Evolutionary conservation across 2,329 filamentous ascomycete genomes (phyloP).

Genomic region (Sphaerulina populicola): DNA sequence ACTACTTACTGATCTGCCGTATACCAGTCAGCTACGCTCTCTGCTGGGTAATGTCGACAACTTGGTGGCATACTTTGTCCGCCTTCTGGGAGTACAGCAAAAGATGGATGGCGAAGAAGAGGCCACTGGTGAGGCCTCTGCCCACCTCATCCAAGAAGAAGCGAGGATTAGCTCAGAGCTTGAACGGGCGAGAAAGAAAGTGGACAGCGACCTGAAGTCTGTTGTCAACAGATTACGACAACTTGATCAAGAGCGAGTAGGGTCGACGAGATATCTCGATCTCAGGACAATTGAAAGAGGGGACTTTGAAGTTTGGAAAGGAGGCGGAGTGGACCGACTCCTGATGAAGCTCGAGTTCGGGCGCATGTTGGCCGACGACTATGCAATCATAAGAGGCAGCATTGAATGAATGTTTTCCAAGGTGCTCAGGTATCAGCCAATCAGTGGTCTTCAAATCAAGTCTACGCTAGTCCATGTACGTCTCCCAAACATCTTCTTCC

Average conservation of each 20-base stretch:
- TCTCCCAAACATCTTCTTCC: no score
- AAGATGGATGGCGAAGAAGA: conserved; percentile 74
- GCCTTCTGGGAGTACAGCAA: conserved; percentile 67
- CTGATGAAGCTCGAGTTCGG: conserved; percentile 80
- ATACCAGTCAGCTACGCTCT: conserved; percentile 57
- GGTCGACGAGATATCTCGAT: conserved; percentile 25
- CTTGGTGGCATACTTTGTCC: conserved; percentile 66
- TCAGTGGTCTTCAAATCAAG: no score
- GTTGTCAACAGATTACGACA: conserved; percentile 49
- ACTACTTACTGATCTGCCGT: conserved; percentile 55
- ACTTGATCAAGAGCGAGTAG: conserved; percentile 49
- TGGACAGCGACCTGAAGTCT: conserved; percentile 60
- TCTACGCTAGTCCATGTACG: no score
- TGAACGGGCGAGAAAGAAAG: conserved; percentile 52
- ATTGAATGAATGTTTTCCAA: not conserved
- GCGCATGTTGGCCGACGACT: conserved; percentile 17
- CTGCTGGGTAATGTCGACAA: conserved; percentile 70
- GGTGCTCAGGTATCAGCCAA: not conserved
- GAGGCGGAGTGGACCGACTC: conserved; percentile 69
- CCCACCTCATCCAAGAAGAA: conserved; percentile 59
- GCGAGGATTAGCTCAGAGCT: conserved; percentile 57
- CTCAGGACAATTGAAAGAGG: conserved; percentile 23
- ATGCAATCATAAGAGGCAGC: conserved; percentile 2
- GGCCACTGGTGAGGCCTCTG: conserved; percentile 61
- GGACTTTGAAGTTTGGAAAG: conserved; percentile 58